Conservation (phyloP, 2,329 filamentous ascomycete genomes). For the Amesomyces nigricolor region DNA sequence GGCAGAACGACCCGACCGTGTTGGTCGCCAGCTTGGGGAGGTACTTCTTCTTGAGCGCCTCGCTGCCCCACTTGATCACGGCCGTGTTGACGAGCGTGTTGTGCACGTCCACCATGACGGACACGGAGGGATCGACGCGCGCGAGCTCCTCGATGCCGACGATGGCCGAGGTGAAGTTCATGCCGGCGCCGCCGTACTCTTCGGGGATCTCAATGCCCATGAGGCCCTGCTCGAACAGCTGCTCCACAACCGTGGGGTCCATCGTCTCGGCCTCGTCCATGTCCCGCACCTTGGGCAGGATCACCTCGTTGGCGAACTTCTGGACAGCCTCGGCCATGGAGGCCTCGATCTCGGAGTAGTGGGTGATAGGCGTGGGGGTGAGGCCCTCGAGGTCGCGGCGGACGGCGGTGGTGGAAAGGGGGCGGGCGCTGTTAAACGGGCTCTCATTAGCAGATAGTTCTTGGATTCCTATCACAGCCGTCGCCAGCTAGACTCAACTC, state of each 20-base stretch:
- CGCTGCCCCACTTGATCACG: constrained; percentile 76
- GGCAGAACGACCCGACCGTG: constrained; percentile 86
- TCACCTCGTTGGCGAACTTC: constrained; percentile 84
- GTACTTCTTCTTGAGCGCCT: constrained; percentile 74
- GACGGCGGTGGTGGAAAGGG: constrained; percentile 55
- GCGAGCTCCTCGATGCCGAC: constrained; percentile 96
- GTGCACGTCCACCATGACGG: constrained; percentile 93
- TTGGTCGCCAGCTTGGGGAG: constrained; percentile 84
- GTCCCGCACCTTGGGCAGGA: constrained; percentile 85
- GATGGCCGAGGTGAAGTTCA: constrained; percentile 98
- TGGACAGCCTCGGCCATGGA: constrained; percentile 86
- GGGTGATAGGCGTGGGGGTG: constrained; percentile 85
- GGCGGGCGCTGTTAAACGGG: constrained; percentile 36
- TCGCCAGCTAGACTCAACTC: constrained; percentile 6
- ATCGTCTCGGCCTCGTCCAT: constrained; percentile 97
- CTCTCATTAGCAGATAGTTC: background rate
- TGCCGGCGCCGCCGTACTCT: constrained; percentile 91
- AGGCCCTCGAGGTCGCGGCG: constrained; percentile 64
- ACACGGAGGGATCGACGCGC: constrained; percentile 87
- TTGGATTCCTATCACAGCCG: background rate
- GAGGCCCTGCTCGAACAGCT: constrained; percentile 92
- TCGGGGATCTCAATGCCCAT: constrained; percentile 98
- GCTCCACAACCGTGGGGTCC: constrained; percentile 82
- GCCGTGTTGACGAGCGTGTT: constrained; percentile 97
- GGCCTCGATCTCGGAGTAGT: constrained; percentile 82